Conservation (phyloP, 192 early-diverging fungal genomes). For the Geranomyces michiganensis region DNA sequence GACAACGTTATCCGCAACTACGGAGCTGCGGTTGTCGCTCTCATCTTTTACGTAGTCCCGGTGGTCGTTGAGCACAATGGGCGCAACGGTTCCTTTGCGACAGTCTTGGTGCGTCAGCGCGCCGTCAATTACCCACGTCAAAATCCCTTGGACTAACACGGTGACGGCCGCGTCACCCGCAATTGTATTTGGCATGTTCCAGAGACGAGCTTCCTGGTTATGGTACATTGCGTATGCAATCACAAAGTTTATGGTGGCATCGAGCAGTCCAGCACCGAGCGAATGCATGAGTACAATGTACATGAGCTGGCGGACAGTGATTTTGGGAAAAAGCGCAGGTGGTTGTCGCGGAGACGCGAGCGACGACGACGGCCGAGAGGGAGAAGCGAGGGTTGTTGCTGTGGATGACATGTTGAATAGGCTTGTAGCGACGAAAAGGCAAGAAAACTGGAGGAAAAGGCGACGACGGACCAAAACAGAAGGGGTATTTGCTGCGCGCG, state of each 20-base stretch:
- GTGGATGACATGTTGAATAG: too few species aligned
- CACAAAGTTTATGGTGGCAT: constrained; percentile 31
- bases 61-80: constrained; percentile 6
- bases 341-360: not conserved
- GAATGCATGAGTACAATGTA: constrained; percentile 32
- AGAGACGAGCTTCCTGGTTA: constrained; percentile 9
- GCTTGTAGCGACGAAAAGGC: too few species aligned
- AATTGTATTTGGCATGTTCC: constrained; percentile 28
- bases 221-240: constrained; percentile 29
- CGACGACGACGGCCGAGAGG: too few species aligned
- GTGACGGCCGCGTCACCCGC: constrained; percentile 35
- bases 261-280: constrained; percentile 20
- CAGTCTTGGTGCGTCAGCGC: constrained; percentile 18
- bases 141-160: constrained; percentile 16
- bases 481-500: too few species aligned
- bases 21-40: not conserved
- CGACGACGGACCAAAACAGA: too few species aligned
- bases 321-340: constrained; percentile 8
- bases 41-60: too few species aligned
- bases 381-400: too few species aligned
- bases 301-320: constrained; percentile 21
- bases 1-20: not conserved
- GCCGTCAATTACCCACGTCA: constrained; percentile 32
- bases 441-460: too few species aligned
- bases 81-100: constrained; percentile 19